phyloP scores from a whole-genome alignment of 208 protist species.

The Wallacemonas sp. region DNA sequence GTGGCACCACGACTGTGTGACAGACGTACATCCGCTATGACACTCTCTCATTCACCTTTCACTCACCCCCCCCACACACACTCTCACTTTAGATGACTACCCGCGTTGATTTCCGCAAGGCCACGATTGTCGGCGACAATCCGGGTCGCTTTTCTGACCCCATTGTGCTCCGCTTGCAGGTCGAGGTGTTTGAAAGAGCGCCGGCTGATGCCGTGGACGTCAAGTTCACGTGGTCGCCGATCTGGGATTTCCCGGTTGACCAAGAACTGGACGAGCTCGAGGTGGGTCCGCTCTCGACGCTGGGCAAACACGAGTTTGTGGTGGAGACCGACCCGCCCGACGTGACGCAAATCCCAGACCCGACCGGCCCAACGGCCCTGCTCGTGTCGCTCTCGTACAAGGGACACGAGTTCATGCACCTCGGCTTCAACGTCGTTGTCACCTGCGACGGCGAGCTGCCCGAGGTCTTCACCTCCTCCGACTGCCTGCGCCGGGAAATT shows the following conservation, averaged over 20 bases:
- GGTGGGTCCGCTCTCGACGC: slow-evolving; percentile 61
- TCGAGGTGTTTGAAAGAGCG: slow-evolving; percentile 69
- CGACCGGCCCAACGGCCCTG: slow-evolving; percentile 77
- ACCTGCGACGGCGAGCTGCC: slow-evolving; percentile 68
- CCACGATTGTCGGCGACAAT: slow-evolving; percentile 42
- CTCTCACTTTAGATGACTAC: slow-evolving; percentile 35
- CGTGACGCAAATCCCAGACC: slow-evolving; percentile 68
- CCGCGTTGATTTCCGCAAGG: slow-evolving; percentile 57
- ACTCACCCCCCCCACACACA: neutral
- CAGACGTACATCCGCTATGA: no score
- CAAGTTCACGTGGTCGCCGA: slow-evolving; percentile 74
- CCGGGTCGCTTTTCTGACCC: slow-evolving; percentile 51
- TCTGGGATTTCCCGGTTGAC: slow-evolving; percentile 85
- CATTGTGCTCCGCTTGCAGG: slow-evolving; percentile 47
- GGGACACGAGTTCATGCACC: slow-evolving; percentile 69
- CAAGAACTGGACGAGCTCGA: slow-evolving; percentile 82
- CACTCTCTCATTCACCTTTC: neutral
- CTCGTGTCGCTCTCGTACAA: slow-evolving; percentile 70
- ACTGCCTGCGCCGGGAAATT: slow-evolving; percentile 47
- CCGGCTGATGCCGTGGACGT: slow-evolving; percentile 58
- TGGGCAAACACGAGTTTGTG: slow-evolving; percentile 69
- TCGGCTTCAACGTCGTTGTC: slow-evolving; percentile 74
- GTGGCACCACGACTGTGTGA: no score
- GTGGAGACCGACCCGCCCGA: slow-evolving; percentile 73
- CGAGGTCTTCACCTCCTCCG: slow-evolving; percentile 65